A percentile compares a stretch with the other conserved stretches of the same genome.
Evolutionary conservation across 2,329 filamentous ascomycete genomes (phyloP).

Genomic region (Fusarium sp.): DNA sequence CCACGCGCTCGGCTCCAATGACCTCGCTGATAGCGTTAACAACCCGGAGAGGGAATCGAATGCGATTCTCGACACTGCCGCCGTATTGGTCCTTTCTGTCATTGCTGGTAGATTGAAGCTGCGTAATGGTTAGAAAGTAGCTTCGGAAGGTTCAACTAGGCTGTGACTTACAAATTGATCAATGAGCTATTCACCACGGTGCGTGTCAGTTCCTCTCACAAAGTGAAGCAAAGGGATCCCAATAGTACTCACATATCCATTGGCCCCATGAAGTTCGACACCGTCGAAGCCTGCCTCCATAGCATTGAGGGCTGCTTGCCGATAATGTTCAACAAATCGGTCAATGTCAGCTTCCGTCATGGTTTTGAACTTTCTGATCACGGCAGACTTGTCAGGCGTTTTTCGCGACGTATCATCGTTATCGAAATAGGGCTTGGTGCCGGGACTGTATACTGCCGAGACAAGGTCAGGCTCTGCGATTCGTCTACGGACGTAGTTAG

Average conservation of each 20-base stretch:
- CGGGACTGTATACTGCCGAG: conserved; percentile 23
- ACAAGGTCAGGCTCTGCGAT: conserved; percentile 34
- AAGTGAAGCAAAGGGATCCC: neutral
- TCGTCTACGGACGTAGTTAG: conserved; percentile 45
- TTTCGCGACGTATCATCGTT: conserved; percentile 1
- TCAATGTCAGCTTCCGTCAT: conserved; percentile 76
- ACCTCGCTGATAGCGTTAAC: conserved; percentile 57
- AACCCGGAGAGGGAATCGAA: conserved; percentile 63
- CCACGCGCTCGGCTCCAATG: conserved; percentile 66
- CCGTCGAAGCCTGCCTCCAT: conserved; percentile 76
- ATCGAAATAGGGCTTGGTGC: conserved; percentile 15
- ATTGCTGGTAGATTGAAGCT: conserved; percentile 60
- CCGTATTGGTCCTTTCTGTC: conserved; percentile 65
- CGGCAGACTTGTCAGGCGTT: conserved; percentile 50
- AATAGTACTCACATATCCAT: conserved; percentile 65
- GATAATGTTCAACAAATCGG: conserved; percentile 69
- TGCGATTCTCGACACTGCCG: conserved; percentile 65
- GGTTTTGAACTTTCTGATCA: conserved; percentile 51
- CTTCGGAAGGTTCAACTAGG: no score
- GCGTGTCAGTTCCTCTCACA: conserved; percentile 5
- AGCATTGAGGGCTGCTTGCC: conserved; percentile 65
- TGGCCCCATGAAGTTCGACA: conserved; percentile 71
- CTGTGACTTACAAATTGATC: conserved; percentile 65
- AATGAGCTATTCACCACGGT: conserved; percentile 47
- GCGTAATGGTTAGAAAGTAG: neutral